These are phyloP conservation scores for Priceomyces melissophilus DNA, from an alignment of 805 yeast species.

Conservation along the genomic window DNA sequence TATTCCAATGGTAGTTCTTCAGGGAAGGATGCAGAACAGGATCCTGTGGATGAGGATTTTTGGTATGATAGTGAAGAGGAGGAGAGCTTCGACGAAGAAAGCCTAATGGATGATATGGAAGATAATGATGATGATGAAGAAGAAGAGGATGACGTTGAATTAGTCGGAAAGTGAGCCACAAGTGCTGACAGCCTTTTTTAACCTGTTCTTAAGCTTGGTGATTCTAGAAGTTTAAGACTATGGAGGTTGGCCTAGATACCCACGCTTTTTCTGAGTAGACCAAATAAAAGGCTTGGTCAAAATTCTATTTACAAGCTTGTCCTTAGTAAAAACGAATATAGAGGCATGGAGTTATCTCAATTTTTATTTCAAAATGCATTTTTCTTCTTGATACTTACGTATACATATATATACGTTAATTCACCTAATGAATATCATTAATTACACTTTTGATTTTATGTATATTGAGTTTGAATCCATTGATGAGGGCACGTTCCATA, in stretches of 20 bases:
- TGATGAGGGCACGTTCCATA: no score
- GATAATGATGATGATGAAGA: conserved; percentile 59
- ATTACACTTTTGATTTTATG: no score
- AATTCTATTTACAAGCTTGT: background rate
- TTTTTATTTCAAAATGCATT: background rate
- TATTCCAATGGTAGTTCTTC: conserved; percentile 30
- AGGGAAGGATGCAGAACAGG: conserved; percentile 43
- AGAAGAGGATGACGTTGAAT: conserved; percentile 45
- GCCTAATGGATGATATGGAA: conserved; percentile 45
- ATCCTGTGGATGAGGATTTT: conserved; percentile 74
- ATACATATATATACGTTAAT: background rate
- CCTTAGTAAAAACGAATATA: background rate
- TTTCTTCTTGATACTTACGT: conserved; percentile 1
- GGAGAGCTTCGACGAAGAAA: conserved; percentile 45
- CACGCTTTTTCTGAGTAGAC: background rate
- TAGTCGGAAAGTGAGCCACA: conserved; percentile 11
- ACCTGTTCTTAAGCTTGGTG: no score
- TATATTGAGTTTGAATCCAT: no score
- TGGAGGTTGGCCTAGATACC: no score
- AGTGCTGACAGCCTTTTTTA: no score
- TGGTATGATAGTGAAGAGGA: conserved; percentile 66
- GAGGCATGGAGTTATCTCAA: background rate
- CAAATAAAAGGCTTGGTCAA: background rate
- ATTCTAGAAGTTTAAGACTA: no score
- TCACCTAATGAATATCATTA: conserved; percentile 1